phyloP scores from a whole-genome alignment of 805 yeast genomes.

The Suhomyces xylopsoci region DNA sequence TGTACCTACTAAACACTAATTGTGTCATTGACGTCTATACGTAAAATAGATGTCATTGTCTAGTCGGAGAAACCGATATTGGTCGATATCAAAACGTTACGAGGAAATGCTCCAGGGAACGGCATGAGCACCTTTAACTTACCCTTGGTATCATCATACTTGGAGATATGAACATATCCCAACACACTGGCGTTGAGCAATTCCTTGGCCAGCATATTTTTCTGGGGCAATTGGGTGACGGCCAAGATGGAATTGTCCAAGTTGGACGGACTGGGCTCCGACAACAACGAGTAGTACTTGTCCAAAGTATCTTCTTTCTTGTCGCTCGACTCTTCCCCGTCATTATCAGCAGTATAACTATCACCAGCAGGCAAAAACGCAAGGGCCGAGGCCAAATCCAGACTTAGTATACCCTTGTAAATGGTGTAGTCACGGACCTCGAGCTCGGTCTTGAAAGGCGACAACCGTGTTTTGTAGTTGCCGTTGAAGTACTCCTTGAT shows the following conservation, averaged over 20 bases:
- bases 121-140: conserved; percentile 76
- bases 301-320: conserved; percentile 30
- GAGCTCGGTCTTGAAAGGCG: conserved; percentile 83
- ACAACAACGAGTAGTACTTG: conserved; percentile 30
- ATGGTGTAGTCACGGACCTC: conserved; percentile 60
- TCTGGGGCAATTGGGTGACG: conserved; percentile 37
- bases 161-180: conserved; percentile 73
- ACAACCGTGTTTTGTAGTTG: conserved; percentile 55
- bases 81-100: conserved; percentile 70
- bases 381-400: conserved; percentile 34
- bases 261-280: conserved; percentile 48
- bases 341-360: conserved; percentile 33
- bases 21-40: too few species aligned
- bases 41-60: neutral
- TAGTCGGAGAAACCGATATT: conserved; percentile 68
- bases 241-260: conserved; percentile 80
- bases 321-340: conserved; percentile 10
- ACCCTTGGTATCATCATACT: conserved; percentile 71
- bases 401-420: conserved; percentile 52
- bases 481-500: conserved; percentile 93
- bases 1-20: too few species aligned
- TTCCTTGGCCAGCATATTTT: conserved; percentile 43
- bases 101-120: conserved; percentile 82
- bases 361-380: conserved; percentile 44
- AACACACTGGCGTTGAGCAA: conserved; percentile 58